Conservation (phyloP, 192 early-diverging fungal genomes). For the Phycomyces nitens region DNA sequence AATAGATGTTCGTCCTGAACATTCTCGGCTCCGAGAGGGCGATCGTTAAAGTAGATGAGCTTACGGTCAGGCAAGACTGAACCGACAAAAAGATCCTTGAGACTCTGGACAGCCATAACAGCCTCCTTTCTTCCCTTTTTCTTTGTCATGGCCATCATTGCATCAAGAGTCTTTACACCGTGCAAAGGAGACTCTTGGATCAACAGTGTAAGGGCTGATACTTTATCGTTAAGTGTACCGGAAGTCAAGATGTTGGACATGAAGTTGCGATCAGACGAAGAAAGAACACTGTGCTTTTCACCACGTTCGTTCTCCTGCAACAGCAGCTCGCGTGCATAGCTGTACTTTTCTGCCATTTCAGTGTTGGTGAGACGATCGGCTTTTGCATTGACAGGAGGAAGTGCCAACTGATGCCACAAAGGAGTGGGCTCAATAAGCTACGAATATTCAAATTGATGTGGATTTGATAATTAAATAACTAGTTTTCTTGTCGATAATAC, state of each 20-base stretch:
- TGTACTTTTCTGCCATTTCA: slow-evolving; percentile 14
- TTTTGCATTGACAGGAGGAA: slow-evolving; percentile 8
- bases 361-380: slow-evolving; percentile 4
- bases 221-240: slow-evolving; percentile 90
- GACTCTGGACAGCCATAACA: slow-evolving; percentile 75
- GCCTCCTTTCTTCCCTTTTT: slow-evolving; percentile 91
- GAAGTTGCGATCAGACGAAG: slow-evolving; percentile 81
- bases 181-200: slow-evolving; percentile 92
- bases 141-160: slow-evolving; percentile 79
- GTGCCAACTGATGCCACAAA: slow-evolving; percentile 23
- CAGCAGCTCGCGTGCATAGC: slow-evolving; percentile 60
- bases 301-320: slow-evolving; percentile 60
- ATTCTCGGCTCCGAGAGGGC: slow-evolving; percentile 59
- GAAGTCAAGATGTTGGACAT: slow-evolving; percentile 83
- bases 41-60: slow-evolving; percentile 91
- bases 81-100: slow-evolving; percentile 86
- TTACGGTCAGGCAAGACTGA: slow-evolving; percentile 86
- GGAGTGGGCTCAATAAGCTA: slow-evolving; percentile 33
- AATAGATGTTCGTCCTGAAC: slow-evolving; percentile 74
- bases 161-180: slow-evolving; percentile 61
- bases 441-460: not conserved
- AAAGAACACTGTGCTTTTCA: slow-evolving; percentile 53
- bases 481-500: not conserved
- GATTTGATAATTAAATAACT: not conserved
- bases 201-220: slow-evolving; percentile 89